Percentiles rank a stretch among this genome's conserved stretches.
These are phyloP conservation scores for Penicillium olsonii DNA, from an alignment of 2,329 filamentous ascomycete genomes.

Conservation along the genomic window DNA sequence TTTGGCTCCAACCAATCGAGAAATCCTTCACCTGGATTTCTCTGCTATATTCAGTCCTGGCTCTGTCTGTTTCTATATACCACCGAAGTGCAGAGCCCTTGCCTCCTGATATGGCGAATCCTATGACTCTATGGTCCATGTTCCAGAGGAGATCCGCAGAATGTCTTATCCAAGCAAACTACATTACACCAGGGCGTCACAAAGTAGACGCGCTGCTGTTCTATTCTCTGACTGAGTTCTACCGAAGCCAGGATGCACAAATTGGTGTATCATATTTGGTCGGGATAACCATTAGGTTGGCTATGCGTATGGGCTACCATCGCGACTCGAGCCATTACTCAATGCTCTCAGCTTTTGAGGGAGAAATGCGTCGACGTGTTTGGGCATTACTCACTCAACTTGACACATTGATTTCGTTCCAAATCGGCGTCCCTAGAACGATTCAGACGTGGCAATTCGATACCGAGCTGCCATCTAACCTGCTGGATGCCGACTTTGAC, in stretches of 20 bases:
- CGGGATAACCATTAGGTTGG: conserved; percentile 58
- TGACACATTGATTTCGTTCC: conserved; percentile 63
- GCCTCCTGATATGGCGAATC: conserved; percentile 18
- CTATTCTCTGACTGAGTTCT: conserved; percentile 33
- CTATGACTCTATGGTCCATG: conserved; percentile 37
- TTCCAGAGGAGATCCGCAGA: conserved; percentile 51
- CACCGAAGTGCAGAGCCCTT: conserved; percentile 27
- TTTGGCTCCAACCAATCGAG: conserved; percentile 31
- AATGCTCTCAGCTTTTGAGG: conserved; percentile 56
- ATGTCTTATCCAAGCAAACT: conserved; percentile 37
- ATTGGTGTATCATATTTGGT: conserved; percentile 59
- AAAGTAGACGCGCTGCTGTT: conserved; percentile 36
- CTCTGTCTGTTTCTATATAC: conserved; percentile 29
- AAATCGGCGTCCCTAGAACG: conserved; percentile 65
- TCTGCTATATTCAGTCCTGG: conserved; percentile 32
- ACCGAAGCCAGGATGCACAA: conserved; percentile 38
- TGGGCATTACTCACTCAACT: conserved; percentile 53
- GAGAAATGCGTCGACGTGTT: conserved; percentile 53
- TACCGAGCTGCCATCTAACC: conserved; percentile 59
- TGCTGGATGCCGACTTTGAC: conserved; percentile 63
- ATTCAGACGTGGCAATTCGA: conserved; percentile 63
- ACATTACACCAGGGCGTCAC: conserved; percentile 33
- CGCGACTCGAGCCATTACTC: conserved; percentile 58
- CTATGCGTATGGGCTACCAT: conserved; percentile 64
- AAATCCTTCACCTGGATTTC: conserved; percentile 34